phyloP scores from a whole-genome alignment of 805 yeast genomes.

The Candida khao-thaluensis region DNA sequence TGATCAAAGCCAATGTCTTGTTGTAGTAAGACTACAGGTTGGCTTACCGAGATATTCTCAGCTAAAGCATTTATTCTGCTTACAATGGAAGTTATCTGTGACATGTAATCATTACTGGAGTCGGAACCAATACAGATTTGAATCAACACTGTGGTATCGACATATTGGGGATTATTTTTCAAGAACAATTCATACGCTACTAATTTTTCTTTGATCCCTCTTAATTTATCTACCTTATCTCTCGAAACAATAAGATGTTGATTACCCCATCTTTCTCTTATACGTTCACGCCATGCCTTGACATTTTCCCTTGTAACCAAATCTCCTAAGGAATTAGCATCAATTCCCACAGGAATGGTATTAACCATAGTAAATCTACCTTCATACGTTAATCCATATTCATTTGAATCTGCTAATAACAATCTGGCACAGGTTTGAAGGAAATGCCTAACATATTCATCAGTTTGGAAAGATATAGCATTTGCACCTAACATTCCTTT shows the following conservation, averaged over 20 bases:
- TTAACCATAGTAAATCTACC: conserved; percentile 57
- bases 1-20: conserved; percentile 89
- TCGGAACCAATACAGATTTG: conserved; percentile 68
- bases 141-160: conserved; percentile 69
- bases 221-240: conserved; percentile 81
- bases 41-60: conserved; percentile 66
- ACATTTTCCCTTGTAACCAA: conserved; percentile 52
- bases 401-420: conserved; percentile 77
- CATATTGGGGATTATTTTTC: conserved; percentile 65
- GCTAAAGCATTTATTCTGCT: conserved; percentile 81
- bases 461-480: conserved; percentile 84
- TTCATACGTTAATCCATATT: conserved; percentile 56
- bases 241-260: conserved; percentile 77
- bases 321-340: conserved; percentile 54
- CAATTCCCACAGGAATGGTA: conserved; percentile 76
- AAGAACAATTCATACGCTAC: conserved; percentile 83
- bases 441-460: conserved; percentile 92
- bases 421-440: conserved; percentile 85
- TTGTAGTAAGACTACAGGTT: conserved; percentile 83
- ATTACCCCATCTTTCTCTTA: conserved; percentile 74
- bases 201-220: conserved; percentile 87
- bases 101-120: conserved; percentile 55
- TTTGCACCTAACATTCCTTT: conserved; percentile 89
- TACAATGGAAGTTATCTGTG: conserved; percentile 72
- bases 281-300: conserved; percentile 61